Conservation (phyloP, 179 eudicot genomes). For the Beta macrorhiza region DNA sequence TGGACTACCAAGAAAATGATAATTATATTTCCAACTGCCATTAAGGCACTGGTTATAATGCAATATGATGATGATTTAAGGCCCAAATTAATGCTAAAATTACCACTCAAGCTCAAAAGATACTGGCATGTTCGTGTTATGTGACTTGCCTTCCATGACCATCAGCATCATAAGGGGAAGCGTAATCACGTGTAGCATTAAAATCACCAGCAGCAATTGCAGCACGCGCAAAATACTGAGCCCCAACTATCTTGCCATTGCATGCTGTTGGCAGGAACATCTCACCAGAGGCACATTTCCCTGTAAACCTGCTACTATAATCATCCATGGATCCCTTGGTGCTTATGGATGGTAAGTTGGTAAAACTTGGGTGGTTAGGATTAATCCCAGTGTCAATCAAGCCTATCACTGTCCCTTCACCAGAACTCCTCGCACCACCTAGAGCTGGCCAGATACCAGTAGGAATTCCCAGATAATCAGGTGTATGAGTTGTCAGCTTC, state of each 20-base stretch:
- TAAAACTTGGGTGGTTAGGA: slow-evolving; percentile 50
- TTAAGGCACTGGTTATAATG: background rate
- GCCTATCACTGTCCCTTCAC: slow-evolving; percentile 49
- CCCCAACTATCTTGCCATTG: slow-evolving; percentile 49
- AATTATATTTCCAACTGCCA: slow-evolving; percentile 1
- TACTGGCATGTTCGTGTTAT: slow-evolving; percentile 13
- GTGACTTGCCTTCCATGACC: slow-evolving; percentile 57
- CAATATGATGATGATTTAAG: slow-evolving; percentile 14
- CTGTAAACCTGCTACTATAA: slow-evolving; percentile 42
- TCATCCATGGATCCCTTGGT: slow-evolving; percentile 21
- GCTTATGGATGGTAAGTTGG: slow-evolving; percentile 23
- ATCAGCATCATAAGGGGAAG: slow-evolving; percentile 54
- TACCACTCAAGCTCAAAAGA: slow-evolving; percentile 18
- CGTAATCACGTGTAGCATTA: slow-evolving; percentile 49
- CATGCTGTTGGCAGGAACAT: slow-evolving; percentile 41
- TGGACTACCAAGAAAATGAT: slow-evolving; percentile 8
- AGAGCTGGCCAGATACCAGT: slow-evolving; percentile 46
- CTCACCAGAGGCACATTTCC: slow-evolving; percentile 51
- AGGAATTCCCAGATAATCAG: slow-evolving; percentile 42
- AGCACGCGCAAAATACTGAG: slow-evolving; percentile 49
- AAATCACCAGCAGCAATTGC: slow-evolving; percentile 56
- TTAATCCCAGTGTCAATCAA: slow-evolving; percentile 51
- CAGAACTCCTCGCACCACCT: slow-evolving; percentile 46
- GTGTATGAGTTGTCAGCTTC: slow-evolving; percentile 53
- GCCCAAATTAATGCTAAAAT: slow-evolving; percentile 15